phyloP scores from a whole-genome alignment of 148 eudicot species.

The Fallopia convolvulus region DNA sequence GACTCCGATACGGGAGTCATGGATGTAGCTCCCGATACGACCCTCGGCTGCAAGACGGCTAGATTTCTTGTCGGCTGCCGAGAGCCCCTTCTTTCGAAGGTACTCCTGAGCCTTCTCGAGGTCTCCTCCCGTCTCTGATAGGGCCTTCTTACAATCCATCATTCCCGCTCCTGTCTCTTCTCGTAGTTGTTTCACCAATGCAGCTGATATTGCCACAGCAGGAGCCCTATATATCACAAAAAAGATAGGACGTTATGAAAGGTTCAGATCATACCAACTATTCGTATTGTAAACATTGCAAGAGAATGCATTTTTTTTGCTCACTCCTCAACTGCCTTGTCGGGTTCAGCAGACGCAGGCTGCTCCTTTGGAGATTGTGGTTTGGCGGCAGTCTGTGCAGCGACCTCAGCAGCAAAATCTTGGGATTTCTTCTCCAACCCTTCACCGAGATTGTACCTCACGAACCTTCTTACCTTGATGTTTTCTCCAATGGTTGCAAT shows the following conservation, averaged over 20 bases:
- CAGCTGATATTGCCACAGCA: slow-evolving; percentile 65
- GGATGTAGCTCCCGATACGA: slow-evolving; percentile 86
- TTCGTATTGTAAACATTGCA: neutral
- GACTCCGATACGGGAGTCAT: slow-evolving; percentile 90
- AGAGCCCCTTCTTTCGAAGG: slow-evolving; percentile 90
- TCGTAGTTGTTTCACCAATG: slow-evolving; percentile 82
- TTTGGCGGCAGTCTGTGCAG: slow-evolving; percentile 89
- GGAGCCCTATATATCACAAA: slow-evolving; percentile 37
- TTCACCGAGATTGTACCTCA: slow-evolving; percentile 78
- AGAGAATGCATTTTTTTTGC: slow-evolving; percentile 7
- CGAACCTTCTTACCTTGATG: slow-evolving; percentile 78
- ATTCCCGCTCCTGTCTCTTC: slow-evolving; percentile 97
- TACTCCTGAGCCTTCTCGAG: slow-evolving; percentile 85
- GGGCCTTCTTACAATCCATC: slow-evolving; percentile 99
- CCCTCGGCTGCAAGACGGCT: slow-evolving; percentile 91
- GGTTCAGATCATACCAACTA: neutral
- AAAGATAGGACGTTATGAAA: no score
- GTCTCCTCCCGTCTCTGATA: slow-evolving; percentile 87
- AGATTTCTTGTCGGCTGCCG: slow-evolving; percentile 90
- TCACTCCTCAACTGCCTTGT: slow-evolving; percentile 44
- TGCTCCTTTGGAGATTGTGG: slow-evolving; percentile 29
- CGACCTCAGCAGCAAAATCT: slow-evolving; percentile 98
- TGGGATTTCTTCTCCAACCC: slow-evolving; percentile 85
- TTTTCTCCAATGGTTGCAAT: slow-evolving; percentile 91
- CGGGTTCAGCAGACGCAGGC: slow-evolving; percentile 39